These are phyloP conservation scores for Solanum hybrid DNA, from an alignment of 305 asterid species.

Conservation along the genomic window DNA sequence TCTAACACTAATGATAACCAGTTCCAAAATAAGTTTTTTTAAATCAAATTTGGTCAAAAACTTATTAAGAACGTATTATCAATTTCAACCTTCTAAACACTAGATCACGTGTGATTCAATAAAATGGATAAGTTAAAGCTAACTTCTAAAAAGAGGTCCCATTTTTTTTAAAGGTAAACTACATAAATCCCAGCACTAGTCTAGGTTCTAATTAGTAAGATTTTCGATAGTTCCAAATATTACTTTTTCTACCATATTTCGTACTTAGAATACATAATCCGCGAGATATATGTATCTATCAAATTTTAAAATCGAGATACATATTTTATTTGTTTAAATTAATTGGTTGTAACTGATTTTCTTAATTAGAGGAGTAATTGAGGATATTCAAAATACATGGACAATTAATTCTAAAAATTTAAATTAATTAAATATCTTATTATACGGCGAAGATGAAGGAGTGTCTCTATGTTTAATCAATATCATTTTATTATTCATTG, in stretches of 20 bases:
- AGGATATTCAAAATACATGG: not conserved
- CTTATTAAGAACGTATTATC: too few species aligned
- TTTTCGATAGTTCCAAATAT: not conserved
- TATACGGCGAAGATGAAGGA: too few species aligned
- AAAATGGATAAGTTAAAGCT: not conserved
- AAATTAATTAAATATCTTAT: not conserved
- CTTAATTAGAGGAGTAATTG: not conserved
- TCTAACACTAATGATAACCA: too few species aligned
- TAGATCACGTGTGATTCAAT: not conserved
- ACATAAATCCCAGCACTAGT: not conserved
- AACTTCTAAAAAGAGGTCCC: not conserved
- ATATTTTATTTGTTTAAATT: too few species aligned
- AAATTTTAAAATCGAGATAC: too few species aligned
- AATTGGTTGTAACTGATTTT: not conserved
- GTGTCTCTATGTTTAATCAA: too few species aligned
- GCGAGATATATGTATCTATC: too few species aligned
- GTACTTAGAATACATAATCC: not conserved
- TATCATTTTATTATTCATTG: too few species aligned
- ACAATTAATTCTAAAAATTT: not conserved
- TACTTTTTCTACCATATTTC: not conserved
- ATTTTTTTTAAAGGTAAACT: not conserved
- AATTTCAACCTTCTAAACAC: not conserved
- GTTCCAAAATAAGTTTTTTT: too few species aligned
- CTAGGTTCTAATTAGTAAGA: not conserved
- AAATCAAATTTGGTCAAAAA: too few species aligned